Base-by-base conservation (phyloP, 257 asterid species). In the Penstemon newberryi region DNA sequence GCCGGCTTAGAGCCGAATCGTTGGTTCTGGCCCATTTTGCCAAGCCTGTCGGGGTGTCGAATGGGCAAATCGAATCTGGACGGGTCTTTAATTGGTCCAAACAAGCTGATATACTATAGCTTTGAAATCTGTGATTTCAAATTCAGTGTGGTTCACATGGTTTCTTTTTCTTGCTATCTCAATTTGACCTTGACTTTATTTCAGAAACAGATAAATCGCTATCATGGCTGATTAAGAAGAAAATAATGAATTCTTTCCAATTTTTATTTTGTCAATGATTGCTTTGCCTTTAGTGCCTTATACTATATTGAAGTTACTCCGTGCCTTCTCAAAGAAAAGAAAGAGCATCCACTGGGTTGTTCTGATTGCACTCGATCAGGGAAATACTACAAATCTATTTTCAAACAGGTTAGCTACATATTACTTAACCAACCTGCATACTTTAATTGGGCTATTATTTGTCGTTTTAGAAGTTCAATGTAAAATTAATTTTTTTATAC, bases 221-320 rank as follows among this genome's bases (percentile, higher is more conserved):
- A 72, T 63, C 79, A 93, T 90, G 96, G 92, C 92, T 71, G 84
- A 80, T 78, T 67, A 91, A 56, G 97, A 86, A 70, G 99, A 90
- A 61, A 90, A 85, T 59, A 82, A 85, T 71, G 89, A 94, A 3
- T 60, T 93, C 45, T 93, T 93, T 80, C 99, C 97, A n/a, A 87
- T 90, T 75, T 93, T 93, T 77, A 83, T 93, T 52, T 56, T 93
- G 76, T 82, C 99, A 3, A 83, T 90, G 69, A 77, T 93, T 19
- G 97, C 95, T 38, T 70, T 93, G 82, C 95, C 97, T 65, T 82
- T 93, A 69, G 87, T 93, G 52, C 99, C 97, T 43, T 93, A 87
- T 77, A 90, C 99, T 3, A 78, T 93, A 45, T 74, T 83, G 73
- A 93, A 85, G 80, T 76, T 90, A 53, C 70, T 84, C 60, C 95